Conservation (phyloP, 2,329 filamentous ascomycete species). For the Chaetomiaceae sp. region DNA sequence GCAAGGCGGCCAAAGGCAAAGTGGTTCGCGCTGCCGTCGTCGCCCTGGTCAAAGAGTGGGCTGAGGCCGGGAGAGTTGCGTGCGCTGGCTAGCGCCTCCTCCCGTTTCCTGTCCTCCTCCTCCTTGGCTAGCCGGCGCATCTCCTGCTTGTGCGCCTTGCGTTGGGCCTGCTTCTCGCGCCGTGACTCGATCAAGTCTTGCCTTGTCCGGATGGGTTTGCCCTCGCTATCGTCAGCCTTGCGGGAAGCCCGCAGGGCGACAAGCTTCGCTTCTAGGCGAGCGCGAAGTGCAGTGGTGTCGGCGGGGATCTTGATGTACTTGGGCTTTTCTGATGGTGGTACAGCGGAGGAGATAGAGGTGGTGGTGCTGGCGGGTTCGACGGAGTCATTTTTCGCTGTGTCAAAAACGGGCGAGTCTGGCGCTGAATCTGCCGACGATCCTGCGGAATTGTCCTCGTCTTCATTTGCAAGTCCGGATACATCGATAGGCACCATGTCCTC, state of each 20-base stretch:
- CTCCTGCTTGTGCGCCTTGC: constrained; percentile 86
- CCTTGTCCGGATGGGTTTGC: constrained; percentile 76
- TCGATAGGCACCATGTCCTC: constrained; percentile 43
- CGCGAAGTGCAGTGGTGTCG: constrained; percentile 70
- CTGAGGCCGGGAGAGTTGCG: constrained; percentile 58
- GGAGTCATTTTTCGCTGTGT: constrained; percentile 41
- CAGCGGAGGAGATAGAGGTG: constrained; percentile 66
- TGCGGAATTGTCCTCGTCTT: constrained; percentile 38
- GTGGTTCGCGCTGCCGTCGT: constrained; percentile 50
- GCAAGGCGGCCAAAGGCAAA: constrained; percentile 90
- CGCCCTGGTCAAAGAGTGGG: constrained; percentile 48
- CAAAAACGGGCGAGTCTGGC: constrained; percentile 58
- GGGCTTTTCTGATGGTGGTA: constrained; percentile 55
- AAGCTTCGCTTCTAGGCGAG: constrained; percentile 76
- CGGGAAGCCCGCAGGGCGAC: constrained; percentile 78
- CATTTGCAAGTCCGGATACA: constrained; percentile 45
- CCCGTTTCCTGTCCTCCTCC: constrained; percentile 67
- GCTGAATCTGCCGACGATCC: constrained; percentile 43
- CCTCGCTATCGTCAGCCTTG: constrained; percentile 81
- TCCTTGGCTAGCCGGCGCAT: constrained; percentile 70
- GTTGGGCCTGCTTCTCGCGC: constrained; percentile 79
- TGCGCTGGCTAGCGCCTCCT: constrained; percentile 56
- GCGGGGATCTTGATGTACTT: constrained; percentile 64
- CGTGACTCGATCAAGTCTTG: constrained; percentile 90
- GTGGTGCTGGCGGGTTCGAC: constrained; percentile 52